phyloP scores from a whole-genome alignment of 2,329 filamentous ascomycete genomes.

The Cadophora sp. region DNA sequence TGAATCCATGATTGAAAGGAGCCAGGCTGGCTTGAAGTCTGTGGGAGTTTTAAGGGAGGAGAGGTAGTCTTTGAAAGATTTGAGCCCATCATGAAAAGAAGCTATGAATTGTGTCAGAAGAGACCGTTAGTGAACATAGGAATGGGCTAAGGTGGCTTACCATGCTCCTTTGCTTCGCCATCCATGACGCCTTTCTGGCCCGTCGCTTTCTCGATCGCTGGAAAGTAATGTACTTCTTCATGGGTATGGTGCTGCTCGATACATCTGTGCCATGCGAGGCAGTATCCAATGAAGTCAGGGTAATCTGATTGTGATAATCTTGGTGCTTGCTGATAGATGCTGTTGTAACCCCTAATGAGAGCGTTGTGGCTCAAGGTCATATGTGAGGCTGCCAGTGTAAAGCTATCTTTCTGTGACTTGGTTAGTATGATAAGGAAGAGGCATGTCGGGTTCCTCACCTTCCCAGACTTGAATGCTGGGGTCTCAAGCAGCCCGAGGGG shows the following conservation, averaged over 20 bases:
- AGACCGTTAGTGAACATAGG: neutral
- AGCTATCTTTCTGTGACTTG: conserved; percentile 47
- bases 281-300: conserved; percentile 63
- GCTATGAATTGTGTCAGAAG: conserved; percentile 18
- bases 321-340: conserved; percentile 65
- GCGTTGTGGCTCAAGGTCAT: conserved; percentile 68
- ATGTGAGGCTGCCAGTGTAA: conserved; percentile 64
- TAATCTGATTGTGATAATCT: conserved; percentile 58
- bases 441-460: conserved; percentile 1
- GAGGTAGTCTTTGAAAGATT: conserved; percentile 31
- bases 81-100: conserved; percentile 30
- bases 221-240: conserved; percentile 34
- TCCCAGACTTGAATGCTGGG: conserved; percentile 25
- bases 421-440: neutral
- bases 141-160: conserved; percentile 12
- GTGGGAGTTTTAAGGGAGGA: conserved; percentile 5
- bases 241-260: conserved; percentile 44
- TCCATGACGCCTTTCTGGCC: conserved; percentile 33
- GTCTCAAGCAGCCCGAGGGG: conserved; percentile 24
- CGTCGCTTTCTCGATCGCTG: conserved; percentile 23
- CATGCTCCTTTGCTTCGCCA: conserved; percentile 32
- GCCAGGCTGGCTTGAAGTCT: conserved; percentile 15
- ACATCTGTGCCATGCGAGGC: conserved; percentile 63
- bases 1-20: conserved; percentile 34
- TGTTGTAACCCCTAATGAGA: conserved; percentile 68